These are phyloP conservation scores for Acanthamoeba lenticulata DNA, from an alignment of 208 protist species.

Conservation along the genomic window DNA sequence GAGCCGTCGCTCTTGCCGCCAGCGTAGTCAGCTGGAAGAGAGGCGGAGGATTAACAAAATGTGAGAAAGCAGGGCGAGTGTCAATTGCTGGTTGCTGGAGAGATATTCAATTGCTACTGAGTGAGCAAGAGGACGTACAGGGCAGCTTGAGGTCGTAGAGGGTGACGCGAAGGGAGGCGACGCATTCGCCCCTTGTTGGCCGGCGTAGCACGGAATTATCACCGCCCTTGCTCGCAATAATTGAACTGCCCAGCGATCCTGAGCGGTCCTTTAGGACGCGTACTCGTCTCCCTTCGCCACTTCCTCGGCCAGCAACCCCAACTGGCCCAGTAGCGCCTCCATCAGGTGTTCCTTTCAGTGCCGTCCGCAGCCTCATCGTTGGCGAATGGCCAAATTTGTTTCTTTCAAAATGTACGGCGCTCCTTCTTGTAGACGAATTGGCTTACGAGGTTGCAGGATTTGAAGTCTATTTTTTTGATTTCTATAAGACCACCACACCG, in stretches of 20 bases:
- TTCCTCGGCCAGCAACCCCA: neutral
- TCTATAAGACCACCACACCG: too few species aligned
- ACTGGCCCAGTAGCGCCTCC: neutral
- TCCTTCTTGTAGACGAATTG: too few species aligned
- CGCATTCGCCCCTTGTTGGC: neutral
- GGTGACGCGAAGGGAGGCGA: slow-evolving; percentile 57
- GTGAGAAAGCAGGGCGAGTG: neutral
- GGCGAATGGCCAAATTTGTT: too few species aligned
- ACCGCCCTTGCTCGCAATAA: slow-evolving; percentile 48
- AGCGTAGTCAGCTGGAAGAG: neutral
- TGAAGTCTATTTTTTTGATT: too few species aligned
- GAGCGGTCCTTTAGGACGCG: neutral
- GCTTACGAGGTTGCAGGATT: too few species aligned
- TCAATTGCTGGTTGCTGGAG: neutral
- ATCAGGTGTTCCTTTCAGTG: neutral
- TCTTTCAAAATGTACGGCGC: too few species aligned
- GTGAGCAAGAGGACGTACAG: neutral
- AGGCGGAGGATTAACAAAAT: neutral
- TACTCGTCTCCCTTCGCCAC: neutral
- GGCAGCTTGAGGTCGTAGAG: slow-evolving; percentile 14
- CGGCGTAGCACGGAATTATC: neutral
- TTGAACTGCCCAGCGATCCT: slow-evolving; percentile 7
- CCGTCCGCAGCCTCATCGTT: too few species aligned
- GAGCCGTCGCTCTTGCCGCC: neutral
- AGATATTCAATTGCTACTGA: neutral